phyloP scores from a whole-genome alignment of 495 filamentous ascomycete species.

The Xylaria venustula region DNA sequence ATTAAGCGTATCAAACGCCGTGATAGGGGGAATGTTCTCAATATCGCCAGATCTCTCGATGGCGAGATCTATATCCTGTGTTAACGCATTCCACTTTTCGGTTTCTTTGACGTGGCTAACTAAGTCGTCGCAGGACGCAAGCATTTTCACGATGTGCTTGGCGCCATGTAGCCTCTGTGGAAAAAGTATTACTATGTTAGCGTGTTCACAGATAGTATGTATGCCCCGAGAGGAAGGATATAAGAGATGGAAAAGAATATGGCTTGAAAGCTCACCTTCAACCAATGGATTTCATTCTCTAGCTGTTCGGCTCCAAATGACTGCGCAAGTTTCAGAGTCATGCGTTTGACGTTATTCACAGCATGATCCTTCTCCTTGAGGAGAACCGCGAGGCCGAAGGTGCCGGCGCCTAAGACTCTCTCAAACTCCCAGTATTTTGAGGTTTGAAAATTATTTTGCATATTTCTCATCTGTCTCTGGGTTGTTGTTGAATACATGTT shows the following conservation, averaged over 20 bases:
- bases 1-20: background rate
- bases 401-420: background rate
- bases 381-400: background rate
- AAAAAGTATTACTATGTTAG: background rate
- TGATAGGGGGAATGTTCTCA: background rate
- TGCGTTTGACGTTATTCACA: background rate
- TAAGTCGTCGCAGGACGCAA: background rate
- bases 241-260: too few species aligned
- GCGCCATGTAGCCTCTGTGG: background rate
- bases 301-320: background rate
- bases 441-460: background rate
- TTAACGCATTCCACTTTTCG: too few species aligned
- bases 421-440: background rate
- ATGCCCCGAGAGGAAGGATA: background rate
- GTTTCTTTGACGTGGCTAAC: background rate
- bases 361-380: background rate
- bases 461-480: background rate
- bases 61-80: too few species aligned
- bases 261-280: background rate
- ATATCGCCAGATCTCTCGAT: too few species aligned
- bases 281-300: background rate
- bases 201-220: background rate
- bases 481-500: too few species aligned
- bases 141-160: background rate
- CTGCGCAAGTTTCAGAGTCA: background rate